Evolutionary conservation across 108 stramenopile species (phyloP).

Genomic region (Aurantiochytrium sp.): DNA sequence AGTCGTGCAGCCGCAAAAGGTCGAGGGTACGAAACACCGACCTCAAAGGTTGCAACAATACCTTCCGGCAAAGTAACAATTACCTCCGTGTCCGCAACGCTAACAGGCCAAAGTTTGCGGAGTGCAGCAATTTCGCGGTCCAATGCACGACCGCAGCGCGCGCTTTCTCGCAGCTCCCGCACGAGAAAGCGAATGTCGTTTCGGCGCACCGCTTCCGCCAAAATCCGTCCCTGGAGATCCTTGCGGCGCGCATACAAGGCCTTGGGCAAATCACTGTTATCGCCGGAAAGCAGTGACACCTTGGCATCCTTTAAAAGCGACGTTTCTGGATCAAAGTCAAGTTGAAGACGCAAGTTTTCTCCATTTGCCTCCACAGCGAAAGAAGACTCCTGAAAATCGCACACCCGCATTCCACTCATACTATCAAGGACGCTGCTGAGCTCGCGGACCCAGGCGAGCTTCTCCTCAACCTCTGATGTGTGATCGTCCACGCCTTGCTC

Average conservation of each 20-base stretch:
- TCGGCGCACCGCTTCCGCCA: not conserved
- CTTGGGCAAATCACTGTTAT: not conserved
- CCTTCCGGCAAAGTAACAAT: not conserved
- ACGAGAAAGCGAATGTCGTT: constrained; percentile 13
- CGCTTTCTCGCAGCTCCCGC: not conserved
- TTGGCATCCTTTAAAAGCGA: not conserved
- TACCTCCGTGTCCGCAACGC: not conserved
- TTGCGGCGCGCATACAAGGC: not conserved
- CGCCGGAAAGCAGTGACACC: not conserved
- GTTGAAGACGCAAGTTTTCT: not conserved
- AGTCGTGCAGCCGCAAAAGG: not conserved
- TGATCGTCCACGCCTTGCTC: not conserved
- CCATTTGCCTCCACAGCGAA: not conserved
- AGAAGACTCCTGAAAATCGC: not conserved
- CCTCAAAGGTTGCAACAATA: not conserved
- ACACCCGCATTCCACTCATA: not conserved
- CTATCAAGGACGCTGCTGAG: not conserved
- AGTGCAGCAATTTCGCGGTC: not conserved
- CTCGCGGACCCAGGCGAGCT: not conserved
- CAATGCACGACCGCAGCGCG: not conserved
- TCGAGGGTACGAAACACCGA: not conserved
- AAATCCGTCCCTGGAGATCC: not conserved
- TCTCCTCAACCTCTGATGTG: not conserved
- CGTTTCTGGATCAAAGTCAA: not conserved
- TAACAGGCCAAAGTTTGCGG: not conserved